Evolutionary conservation across 2,329 filamentous ascomycete species (phyloP).

Genomic region (Xylaria sp.): DNA sequence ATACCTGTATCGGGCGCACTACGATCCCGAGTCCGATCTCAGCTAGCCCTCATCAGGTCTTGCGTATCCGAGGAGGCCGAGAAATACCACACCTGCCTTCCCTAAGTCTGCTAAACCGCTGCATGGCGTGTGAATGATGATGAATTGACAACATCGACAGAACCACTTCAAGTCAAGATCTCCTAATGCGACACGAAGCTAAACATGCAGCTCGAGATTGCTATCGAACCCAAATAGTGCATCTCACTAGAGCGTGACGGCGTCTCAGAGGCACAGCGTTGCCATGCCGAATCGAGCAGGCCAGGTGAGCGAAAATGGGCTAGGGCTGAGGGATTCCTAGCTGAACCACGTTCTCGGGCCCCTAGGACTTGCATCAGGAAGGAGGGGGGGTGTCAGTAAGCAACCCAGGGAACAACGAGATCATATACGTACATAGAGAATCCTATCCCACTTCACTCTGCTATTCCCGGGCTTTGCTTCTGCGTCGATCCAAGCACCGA

Average conservation of each 20-base stretch:
- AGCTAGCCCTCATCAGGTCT: conserved; percentile 9
- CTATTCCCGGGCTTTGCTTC: conserved; percentile 3
- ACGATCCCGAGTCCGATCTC: conserved; percentile 7
- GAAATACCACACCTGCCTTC: not conserved
- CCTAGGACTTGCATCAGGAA: conserved; percentile 13
- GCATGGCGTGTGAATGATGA: not conserved
- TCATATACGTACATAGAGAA: not conserved
- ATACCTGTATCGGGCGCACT: conserved; percentile 10
- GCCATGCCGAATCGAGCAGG: conserved; percentile 30
- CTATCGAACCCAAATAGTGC: conserved; percentile 3
- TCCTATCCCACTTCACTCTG: not conserved
- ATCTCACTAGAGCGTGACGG: conserved; percentile 20
- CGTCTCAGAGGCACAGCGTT: not conserved
- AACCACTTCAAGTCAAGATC: conserved; percentile 11
- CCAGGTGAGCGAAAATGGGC: conserved; percentile 27
- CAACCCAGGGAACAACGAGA: not conserved
- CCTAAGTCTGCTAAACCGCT: conserved; percentile 1
- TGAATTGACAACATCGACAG: not conserved
- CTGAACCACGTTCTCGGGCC: conserved; percentile 38
- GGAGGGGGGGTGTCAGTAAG: conserved; percentile 19
- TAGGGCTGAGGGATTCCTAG: conserved; percentile 30
- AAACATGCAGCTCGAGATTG: conserved; percentile 30
- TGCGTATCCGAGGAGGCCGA: conserved; percentile 19
- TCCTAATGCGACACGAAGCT: conserved; percentile 8
- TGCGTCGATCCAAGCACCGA: conserved; percentile 7